Evolutionary conservation across 495 filamentous ascomycete species (phyloP), one percentile per base, ranked within the genome.

Genomic region (Chlorociboria aeruginascens): DNA sequence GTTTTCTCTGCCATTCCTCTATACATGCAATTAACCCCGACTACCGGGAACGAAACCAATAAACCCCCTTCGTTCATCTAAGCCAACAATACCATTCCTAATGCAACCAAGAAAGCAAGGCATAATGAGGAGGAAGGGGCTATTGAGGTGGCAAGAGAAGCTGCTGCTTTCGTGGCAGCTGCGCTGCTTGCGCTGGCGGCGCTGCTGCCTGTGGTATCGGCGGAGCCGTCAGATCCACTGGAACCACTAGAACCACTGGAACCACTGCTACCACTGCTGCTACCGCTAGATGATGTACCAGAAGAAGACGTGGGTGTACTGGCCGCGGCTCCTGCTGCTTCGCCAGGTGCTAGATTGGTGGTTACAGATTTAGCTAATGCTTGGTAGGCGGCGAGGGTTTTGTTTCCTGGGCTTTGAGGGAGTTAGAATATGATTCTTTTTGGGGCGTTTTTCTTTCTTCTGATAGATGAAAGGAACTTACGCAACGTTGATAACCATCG

Each of bases 401-500:
- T 25, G 20, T 25, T 25, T 25, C 20, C 20, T 25, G 20, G 2
- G 20, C 20, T 25, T 25, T 1, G 20, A 25, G 20, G 20, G 20
- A 2, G 4, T 25, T 25, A 25, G 20, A n/a, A n/a, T n/a, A n/a
- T n/a, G n/a, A 25, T 25, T 25, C 4, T 25, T 1, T 25, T 25
- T 25, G 4, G 28, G n/a, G 16, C 8, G 16, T 13, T 8, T 25
- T 25, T 4, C 20, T 4, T 25, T 4, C 20, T 4, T 4, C 20
- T 4, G 1, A 25, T 25, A 25, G 1, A 25, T 25, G 20, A 7
- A 7, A n/a, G 36, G 25, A 36, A 33, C 78, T 64, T 62, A 83
- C 79, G 74, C 67, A 51, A 73, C 71, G 61, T 86, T 85, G 45
- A 85, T 74, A 7, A 83, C 82, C 64, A 79, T 77, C 29, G 69